Percentiles rank a stretch among this genome's conserved stretches.
Evolutionary conservation across 169 alveolate species (phyloP).

Genomic region (Plasmodium cynomolgi): DNA sequence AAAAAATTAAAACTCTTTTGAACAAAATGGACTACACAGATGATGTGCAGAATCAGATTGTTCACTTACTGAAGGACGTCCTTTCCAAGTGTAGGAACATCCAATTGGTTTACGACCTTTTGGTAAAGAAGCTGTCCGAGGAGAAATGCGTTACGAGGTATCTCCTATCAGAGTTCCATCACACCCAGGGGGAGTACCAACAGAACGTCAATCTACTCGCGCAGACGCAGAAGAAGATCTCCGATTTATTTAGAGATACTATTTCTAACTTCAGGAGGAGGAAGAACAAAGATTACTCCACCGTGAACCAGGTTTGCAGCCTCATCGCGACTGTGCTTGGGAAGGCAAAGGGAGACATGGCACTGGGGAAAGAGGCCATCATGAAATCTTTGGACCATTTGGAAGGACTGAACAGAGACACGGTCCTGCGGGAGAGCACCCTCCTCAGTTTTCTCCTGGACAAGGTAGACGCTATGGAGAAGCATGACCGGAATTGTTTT

Average conservation of each 20-base stretch:
- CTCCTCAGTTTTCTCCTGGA: conserved; percentile 21
- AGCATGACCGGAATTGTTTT: neutral
- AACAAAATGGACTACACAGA: conserved; percentile 61
- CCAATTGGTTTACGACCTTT: conserved; percentile 27
- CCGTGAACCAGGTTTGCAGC: neutral
- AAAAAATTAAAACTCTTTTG: conserved; percentile 47
- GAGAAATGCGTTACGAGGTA: conserved; percentile 36
- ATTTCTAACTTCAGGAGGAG: neutral
- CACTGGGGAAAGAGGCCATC: neutral
- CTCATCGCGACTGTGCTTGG: neutral
- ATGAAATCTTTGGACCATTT: neutral
- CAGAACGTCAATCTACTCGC: neutral
- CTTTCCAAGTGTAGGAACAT: conserved; percentile 36
- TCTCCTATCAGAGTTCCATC: conserved; percentile 5
- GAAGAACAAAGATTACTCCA: neutral
- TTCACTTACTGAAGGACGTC: conserved; percentile 8
- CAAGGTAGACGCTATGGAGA: conserved; percentile 9
- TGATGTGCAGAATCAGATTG: conserved; percentile 54
- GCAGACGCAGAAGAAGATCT: neutral
- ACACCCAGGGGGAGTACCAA: conserved; percentile 5
- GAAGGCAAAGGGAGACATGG: conserved; percentile 9
- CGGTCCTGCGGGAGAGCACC: conserved; percentile 5
- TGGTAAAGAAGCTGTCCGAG: conserved; percentile 32
- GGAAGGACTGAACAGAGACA: neutral
- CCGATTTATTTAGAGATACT: neutral